phyloP scores from a whole-genome alignment of 352 stramenopile genomes.

The Globisporangium iwayamae region DNA sequence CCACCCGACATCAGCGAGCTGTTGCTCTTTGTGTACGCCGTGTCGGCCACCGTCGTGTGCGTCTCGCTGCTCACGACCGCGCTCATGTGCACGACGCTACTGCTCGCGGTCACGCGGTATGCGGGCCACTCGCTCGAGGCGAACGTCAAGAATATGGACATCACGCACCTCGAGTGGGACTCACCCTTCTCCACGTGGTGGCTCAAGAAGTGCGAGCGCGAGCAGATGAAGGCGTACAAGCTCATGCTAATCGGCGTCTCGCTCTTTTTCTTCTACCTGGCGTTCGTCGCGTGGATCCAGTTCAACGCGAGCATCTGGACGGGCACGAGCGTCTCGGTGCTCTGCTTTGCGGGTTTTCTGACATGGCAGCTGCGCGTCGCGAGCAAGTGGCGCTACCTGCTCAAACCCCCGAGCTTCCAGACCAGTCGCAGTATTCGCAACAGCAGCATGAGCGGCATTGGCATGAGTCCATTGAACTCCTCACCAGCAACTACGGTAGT shows the following conservation, averaged over 20 bases:
- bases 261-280: conserved; percentile 73
- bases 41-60: conserved; percentile 48
- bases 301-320: conserved; percentile 47
- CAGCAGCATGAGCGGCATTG: not conserved
- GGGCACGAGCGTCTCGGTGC: conserved; percentile 36
- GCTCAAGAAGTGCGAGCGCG: conserved; percentile 58
- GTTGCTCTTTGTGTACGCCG: conserved; percentile 46
- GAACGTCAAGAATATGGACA: conserved; percentile 41
- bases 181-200: conserved; percentile 71
- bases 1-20: conserved; percentile 23
- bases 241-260: conserved; percentile 63
- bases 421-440: not conserved
- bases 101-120: conserved; percentile 69
- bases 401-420: conserved; percentile 30
- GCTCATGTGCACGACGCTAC: conserved; percentile 65
- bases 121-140: conserved; percentile 47
- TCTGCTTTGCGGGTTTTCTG: conserved; percentile 46
- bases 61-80: conserved; percentile 52
- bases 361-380: conserved; percentile 69
- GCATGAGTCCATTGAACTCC: not conserved
- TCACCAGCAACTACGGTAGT: not conserved
- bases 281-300: conserved; percentile 60
- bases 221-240: conserved; percentile 72
- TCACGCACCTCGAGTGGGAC: conserved; percentile 40
- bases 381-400: conserved; percentile 73